Evolutionary conservation across 768 basidiomycete species (phyloP).

Genomic region (Mycena pura): DNA sequence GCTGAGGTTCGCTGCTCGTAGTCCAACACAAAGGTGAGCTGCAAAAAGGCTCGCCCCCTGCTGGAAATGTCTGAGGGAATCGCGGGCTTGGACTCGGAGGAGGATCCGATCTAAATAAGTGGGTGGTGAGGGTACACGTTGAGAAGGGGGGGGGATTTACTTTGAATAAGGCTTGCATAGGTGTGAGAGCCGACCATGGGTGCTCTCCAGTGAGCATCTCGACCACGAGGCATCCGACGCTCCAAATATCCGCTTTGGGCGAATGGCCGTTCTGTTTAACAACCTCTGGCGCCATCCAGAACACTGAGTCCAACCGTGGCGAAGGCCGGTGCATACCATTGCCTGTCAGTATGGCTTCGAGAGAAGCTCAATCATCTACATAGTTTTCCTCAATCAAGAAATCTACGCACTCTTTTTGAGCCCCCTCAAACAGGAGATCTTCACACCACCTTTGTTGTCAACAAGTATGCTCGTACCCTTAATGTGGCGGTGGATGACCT

Average conservation of each 20-base stretch:
- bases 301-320: constrained; percentile 94
- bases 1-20: constrained; percentile 83
- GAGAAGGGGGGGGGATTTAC: constrained; percentile 43
- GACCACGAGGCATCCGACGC: constrained; percentile 92
- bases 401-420: constrained; percentile 90
- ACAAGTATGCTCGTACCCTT: constrained; percentile 98
- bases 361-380: neutral
- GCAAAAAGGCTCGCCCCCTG: constrained; percentile 87
- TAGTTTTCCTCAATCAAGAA: constrained; percentile 1
- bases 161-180: constrained; percentile 99
- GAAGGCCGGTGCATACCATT: constrained; percentile 87
- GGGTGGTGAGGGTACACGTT: neutral
- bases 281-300: constrained; percentile 99
- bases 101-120: constrained; percentile 82
- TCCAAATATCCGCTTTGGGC: constrained; percentile 94
- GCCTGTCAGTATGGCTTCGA: constrained; percentile 53
- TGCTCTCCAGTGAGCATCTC: constrained; percentile 97
- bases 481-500: constrained; percentile 97
- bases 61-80: constrained; percentile 89
- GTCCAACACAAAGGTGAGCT: constrained; percentile 84
- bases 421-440: constrained; percentile 96
- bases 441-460: constrained; percentile 96
- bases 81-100: constrained; percentile 80
- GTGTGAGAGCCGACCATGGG: constrained; percentile 92
- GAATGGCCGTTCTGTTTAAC: constrained; percentile 95